Evolutionary conservation across 2,329 filamentous ascomycete genomes (phyloP).

Genomic region (Coleophoma crateriformis): DNA sequence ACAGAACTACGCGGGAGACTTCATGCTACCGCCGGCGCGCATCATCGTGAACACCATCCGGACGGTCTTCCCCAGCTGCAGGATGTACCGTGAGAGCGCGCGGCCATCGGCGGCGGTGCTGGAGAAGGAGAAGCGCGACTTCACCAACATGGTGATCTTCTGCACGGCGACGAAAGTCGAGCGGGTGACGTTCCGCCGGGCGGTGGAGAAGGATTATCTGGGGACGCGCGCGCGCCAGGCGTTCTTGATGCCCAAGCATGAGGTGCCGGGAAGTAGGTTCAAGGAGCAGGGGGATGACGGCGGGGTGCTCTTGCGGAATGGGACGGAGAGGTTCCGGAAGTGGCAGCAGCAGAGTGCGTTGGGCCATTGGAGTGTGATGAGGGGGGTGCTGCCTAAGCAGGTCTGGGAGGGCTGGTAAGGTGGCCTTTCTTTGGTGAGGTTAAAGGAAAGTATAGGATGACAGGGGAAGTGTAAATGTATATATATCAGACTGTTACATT

Average conservation of each 20-base stretch:
- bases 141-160: slow-evolving; percentile 96
- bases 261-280: slow-evolving; percentile 41
- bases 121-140: slow-evolving; percentile 54
- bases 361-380: slow-evolving; percentile 91
- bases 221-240: slow-evolving; percentile 63
- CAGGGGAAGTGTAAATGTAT: not conserved
- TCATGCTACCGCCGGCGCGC: slow-evolving; percentile 68
- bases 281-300: slow-evolving; percentile 12
- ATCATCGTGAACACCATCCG: slow-evolving; percentile 80
- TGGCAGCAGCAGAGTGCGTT: slow-evolving; percentile 73
- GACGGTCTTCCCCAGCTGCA: slow-evolving; percentile 80
- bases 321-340: slow-evolving; percentile 49
- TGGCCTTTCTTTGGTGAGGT: not conserved
- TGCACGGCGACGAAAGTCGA: slow-evolving; percentile 41
- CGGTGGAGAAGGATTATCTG: slow-evolving; percentile 61
- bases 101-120: slow-evolving; percentile 41
- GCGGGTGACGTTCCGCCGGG: slow-evolving; percentile 58
- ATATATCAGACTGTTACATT: not conserved
- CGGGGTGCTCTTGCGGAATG: slow-evolving; percentile 11
- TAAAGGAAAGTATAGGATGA: not conserved
- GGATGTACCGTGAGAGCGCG: slow-evolving; percentile 78
- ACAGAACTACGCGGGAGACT: slow-evolving; percentile 91
- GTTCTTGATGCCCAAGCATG: slow-evolving; percentile 67
- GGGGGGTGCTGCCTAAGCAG: slow-evolving; percentile 66
- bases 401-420: slow-evolving; percentile 89